Percentiles rank a stretch among this genome's conserved stretches.
Conservation (phyloP, 192 early-diverging fungal genomes). For the Diversispora epigaea region DNA sequence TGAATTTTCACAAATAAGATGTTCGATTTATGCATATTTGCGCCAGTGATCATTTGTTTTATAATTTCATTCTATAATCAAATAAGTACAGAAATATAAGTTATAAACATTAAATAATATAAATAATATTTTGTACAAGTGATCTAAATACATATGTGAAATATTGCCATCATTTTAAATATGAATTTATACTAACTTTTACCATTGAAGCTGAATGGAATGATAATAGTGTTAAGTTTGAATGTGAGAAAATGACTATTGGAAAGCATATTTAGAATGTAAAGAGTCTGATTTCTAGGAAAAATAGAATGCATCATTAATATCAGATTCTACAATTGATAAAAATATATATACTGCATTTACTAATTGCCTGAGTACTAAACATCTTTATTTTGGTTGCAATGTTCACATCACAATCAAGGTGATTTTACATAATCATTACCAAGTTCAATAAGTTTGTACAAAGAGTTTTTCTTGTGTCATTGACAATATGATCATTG, state of each 20-base stretch:
- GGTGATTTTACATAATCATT: conserved; percentile 18
- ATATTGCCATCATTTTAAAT: conserved; percentile 25
- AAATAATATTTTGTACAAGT: conserved; percentile 4
- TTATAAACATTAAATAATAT: neutral
- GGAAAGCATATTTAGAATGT: conserved; percentile 24
- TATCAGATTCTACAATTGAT: neutral
- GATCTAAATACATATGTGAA: conserved; percentile 23
- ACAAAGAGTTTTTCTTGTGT: conserved; percentile 17
- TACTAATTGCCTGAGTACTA: conserved; percentile 17
- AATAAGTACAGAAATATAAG: neutral
- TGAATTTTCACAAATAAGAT: no score
- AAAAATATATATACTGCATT: conserved; percentile 17
- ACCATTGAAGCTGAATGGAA: conserved; percentile 27
- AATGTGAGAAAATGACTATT: conserved; percentile 19
- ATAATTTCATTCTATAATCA: conserved; percentile 15
- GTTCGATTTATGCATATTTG: no score
- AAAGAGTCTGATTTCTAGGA: conserved; percentile 28
- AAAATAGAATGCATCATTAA: neutral
- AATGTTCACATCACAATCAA: conserved; percentile 19
- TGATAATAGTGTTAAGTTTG: conserved; percentile 4
- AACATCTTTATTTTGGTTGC: conserved; percentile 29
- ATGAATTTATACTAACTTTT: conserved; percentile 20
- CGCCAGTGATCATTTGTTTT: no score
- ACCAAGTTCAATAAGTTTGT: conserved; percentile 25
- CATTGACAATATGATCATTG: conserved; percentile 11